Base-by-base conservation (phyloP, 164 flowering plant species). In the Nymphaea thermarum region DNA sequence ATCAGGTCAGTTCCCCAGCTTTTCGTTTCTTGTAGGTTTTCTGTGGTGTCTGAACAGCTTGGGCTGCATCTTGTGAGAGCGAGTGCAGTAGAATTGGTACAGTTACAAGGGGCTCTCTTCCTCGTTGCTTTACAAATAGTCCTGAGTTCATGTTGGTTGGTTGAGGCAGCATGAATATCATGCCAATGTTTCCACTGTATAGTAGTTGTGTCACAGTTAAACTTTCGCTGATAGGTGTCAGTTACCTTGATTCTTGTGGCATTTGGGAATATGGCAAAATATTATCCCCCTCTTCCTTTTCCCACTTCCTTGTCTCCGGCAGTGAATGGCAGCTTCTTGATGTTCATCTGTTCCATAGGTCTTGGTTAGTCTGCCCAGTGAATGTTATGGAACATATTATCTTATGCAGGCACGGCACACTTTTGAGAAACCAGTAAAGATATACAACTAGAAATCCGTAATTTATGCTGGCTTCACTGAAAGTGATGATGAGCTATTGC, bases 391-490 rank as follows among this genome's bases (percentile, higher is more conserved):
- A 51, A 25, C 43, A 11, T 6, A 44, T 53, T 53, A 11, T 10
- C 16, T 42, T 64, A 16, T 36, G 3, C 15, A 84, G 88, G 81
- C 77, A 55, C 88, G 88, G 7, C 88, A 81, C 67, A 70, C 82
- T 14, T 80, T 68, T 68, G 86, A 82, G 81, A 84, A 82, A 75
- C 81, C 86, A 36, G 84, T 84, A 62, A 81, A 81, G 75, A 82
- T 84, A 67, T 84, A 82, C 75, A 84, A 82, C 69, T 84, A 81
- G 79, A 65, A 62, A 44, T 41, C 18, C 47, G 62, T 57, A 67
- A 65, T 53, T 5, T 8, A 61, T 66, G 64, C 67, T 25, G 42
- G 57, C 66, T 3, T 25, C 60, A 12, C 65, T 61, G 43, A 7
- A 61, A 61, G 16, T n/a, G 7, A 47, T 47, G 55, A 47, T 7